A percentile compares a stretch with the other conserved stretches of the same genome.
phyloP scores from a whole-genome alignment of 2,329 filamentous ascomycete genomes.

The Pseudocercospora crystallina region DNA sequence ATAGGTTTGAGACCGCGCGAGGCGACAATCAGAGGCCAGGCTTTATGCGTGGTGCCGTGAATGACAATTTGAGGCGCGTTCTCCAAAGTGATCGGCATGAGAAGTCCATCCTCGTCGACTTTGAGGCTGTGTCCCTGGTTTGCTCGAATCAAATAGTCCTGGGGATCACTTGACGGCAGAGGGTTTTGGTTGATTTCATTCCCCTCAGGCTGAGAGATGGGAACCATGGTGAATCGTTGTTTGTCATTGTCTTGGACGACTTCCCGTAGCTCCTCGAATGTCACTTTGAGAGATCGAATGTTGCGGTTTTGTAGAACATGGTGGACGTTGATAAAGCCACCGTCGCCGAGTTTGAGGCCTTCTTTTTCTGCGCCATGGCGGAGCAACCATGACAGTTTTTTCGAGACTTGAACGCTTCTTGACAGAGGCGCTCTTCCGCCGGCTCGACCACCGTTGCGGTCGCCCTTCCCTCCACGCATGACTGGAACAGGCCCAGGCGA shows the following conservation, averaged over 20 bases:
- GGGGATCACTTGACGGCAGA: constrained; percentile 47
- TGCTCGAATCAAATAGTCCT: constrained; percentile 82
- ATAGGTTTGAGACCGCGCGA: constrained; percentile 77
- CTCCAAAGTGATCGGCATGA: constrained; percentile 61
- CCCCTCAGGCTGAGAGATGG: constrained; percentile 25
- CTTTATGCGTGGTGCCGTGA: constrained; percentile 84
- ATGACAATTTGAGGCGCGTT: constrained; percentile 56
- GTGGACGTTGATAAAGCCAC: constrained; percentile 61
- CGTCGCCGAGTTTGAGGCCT: constrained; percentile 56
- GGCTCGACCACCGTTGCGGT: constrained; percentile 9
- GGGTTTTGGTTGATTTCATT: constrained; percentile 30
- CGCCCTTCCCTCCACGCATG: background rate
- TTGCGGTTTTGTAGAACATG: constrained; percentile 60
- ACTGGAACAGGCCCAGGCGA: too few relatives aligned
- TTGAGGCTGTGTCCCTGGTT: constrained; percentile 92
- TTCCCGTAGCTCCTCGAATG: constrained; percentile 68
- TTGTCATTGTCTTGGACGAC: constrained; percentile 79
- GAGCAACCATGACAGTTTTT: constrained; percentile 49
- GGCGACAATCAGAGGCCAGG: constrained; percentile 73
- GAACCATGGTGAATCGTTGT: constrained; percentile 81
- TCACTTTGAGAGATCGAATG: constrained; percentile 69
- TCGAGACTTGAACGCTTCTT: constrained; percentile 34
- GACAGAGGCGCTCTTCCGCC: constrained; percentile 19
- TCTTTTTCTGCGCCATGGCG: constrained; percentile 63
- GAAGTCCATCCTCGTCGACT: constrained; percentile 67